These are phyloP conservation scores for Trebouxia sp. DNA, from an alignment of 139 green algal species.

Conservation along the genomic window DNA sequence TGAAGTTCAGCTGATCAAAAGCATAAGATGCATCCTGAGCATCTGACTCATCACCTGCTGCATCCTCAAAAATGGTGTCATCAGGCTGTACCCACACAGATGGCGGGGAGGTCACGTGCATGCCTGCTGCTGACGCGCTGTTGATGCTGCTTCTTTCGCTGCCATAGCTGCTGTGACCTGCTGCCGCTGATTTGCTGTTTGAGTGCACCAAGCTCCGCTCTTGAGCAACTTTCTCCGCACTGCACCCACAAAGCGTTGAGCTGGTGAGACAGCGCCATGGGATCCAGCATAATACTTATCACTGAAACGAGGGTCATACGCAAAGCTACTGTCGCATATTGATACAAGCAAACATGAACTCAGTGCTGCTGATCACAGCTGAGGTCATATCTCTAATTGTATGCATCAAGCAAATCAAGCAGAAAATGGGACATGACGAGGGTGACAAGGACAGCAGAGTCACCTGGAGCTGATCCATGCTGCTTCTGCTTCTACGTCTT, in stretches of 20 bases:
- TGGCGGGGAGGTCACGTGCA: background rate
- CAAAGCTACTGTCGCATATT: background rate
- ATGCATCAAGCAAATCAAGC: no score
- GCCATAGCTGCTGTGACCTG: background rate
- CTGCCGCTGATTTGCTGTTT: background rate
- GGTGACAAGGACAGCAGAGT: no score
- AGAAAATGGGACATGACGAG: no score
- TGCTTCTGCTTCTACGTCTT: constrained; percentile 38
- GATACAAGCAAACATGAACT: no score
- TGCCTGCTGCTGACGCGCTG: constrained; percentile 16
- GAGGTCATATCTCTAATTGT: no score
- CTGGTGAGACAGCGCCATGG: background rate
- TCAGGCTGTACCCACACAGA: background rate
- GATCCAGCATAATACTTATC: background rate
- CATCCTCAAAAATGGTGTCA: background rate
- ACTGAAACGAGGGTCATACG: background rate
- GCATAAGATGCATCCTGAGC: constrained; percentile 8
- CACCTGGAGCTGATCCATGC: constrained; percentile 28
- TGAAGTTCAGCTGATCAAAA: constrained; percentile 14
- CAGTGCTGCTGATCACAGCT: no score
- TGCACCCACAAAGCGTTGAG: background rate
- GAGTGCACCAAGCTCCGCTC: background rate
- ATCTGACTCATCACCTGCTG: constrained; percentile 6
- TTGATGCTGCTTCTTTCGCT: constrained; percentile 29
- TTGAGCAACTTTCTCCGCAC: background rate